Base-by-base conservation (phyloP, 805 yeast species). In the Saccharomyces paradoxus region DNA sequence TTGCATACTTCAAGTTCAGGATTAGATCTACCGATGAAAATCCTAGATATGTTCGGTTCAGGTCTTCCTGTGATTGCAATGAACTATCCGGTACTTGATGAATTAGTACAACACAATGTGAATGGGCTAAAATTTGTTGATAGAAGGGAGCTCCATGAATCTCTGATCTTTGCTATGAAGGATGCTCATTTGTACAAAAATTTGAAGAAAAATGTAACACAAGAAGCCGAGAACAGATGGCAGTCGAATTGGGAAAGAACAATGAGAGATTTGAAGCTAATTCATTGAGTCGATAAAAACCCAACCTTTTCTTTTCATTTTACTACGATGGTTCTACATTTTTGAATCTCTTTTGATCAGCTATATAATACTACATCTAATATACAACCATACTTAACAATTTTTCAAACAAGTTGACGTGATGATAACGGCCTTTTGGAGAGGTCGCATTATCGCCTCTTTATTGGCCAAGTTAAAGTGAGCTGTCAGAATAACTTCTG, bases 11-110 rank as follows among this genome's bases (percentile, higher is more conserved):
- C 98, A 0, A 86, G 96, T 48, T 87, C 96, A 49, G 99, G 99
- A 0, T 77, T 87, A 54, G 99, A 94, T 65, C 76, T 94, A 55
- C 99, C 99, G 0, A 94, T 94, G 99, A 94, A 94, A 69, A 87
- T 94, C 37, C 85, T 92, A 5, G 99, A 94, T 65, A 83, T 92
- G 80, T 91, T 92, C 74, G 99, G 99, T 0, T 87, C 94, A 59
- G 98, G 98, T 0, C 74, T 94, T 12, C 99, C 99, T 0, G 97
- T 90, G 0, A 74, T 91, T 2, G 81, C 96, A 0, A 74, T 91
- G 55, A 74, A 77, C 41, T 94, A 89, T 67, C 82, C 86, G 0
- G 92, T 96, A 1, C 77, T 92, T 13, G 74, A 75, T 6, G 99
- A 94, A 67, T 73, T 94, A 48, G 92, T 94, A 1, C 74, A 78